Evolutionary conservation across 1,139 yeast genomes (phyloP), one percentile per base, ranked within the genome.

Genomic region (Blastobotrys illinoisensis): DNA sequence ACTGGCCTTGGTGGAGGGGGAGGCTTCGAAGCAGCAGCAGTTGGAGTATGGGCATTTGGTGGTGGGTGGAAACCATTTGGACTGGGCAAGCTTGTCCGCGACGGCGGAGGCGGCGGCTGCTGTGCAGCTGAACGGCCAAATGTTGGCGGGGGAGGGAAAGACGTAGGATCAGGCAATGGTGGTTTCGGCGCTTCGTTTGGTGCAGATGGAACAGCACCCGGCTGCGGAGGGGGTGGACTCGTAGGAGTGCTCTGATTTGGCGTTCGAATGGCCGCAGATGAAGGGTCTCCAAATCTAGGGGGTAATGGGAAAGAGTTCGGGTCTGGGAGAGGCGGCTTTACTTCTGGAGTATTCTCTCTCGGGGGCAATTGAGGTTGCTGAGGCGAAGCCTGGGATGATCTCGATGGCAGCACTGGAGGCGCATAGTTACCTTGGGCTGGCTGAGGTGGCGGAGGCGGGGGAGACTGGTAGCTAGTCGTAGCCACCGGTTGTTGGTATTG

Each of bases 61-160:
- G 64, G 64, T 2, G 64, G 62, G 0, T 62, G 56, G 47, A 53
- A 52, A 1, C 56, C 24, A 5, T 49, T 20, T 11, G 56, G 54
- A 16, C 54, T 54, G n/a, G 64, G 54, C 19, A 50, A 50, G 28
- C 49, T 45, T 5, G 57, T 26, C 14, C 28, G 52, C 14, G 57
- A 44, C 1, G 54, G 46, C 16, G 56, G 32, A 1, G 55, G 32
- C 13, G 54, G 49, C 9, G 50, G 28, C 13, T 46, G 46, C 32
- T 11, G 16, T 32, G 16, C 3, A 11, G 40, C 3, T 13, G 40
- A 13, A 3, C 7, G 14, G 11, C 59, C 58, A 50, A 54, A 52
- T 11, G 71, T 60, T 1, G 79, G 80, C 2, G 80, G 80, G 9
- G 79, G 78, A 1, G 77, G 74, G 65, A 77, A 75, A 21, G 70